phyloP scores from a whole-genome alignment of 495 filamentous ascomycete genomes.

The Talaromyces stipitatus region DNA sequence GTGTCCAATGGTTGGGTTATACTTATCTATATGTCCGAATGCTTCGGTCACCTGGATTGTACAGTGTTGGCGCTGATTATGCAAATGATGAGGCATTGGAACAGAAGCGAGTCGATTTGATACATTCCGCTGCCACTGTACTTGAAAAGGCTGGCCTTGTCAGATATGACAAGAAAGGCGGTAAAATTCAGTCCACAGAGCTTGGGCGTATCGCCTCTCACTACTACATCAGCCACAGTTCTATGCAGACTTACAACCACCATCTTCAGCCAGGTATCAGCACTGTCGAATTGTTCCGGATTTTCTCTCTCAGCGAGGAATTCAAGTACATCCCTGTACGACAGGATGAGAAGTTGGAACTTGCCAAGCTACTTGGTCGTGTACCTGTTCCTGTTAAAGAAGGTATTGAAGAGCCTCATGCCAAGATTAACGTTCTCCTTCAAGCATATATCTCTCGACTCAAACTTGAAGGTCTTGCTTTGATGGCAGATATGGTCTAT shows the following conservation, averaged over 20 bases:
- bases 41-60: conserved; percentile 90
- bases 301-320: conserved; percentile 96
- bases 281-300: conserved; percentile 88
- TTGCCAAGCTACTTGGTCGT: conserved; percentile 80
- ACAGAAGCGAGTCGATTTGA: conserved; percentile 91
- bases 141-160: conserved; percentile 81
- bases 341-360: conserved; percentile 93
- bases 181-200: conserved; percentile 83
- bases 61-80: conserved; percentile 93
- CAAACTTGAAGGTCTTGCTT: conserved; percentile 83
- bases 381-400: conserved; percentile 98
- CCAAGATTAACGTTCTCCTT: conserved; percentile 98
- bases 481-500: conserved; percentile 99
- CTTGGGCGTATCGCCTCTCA: conserved; percentile 93
- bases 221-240: conserved; percentile 95
- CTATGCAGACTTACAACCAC: conserved; percentile 94
- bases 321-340: conserved; percentile 99
- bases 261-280: conserved; percentile 89
- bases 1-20: conserved; percentile 97
- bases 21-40: conserved; percentile 98
- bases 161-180: conserved; percentile 93
- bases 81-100: conserved; percentile 86
- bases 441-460: conserved; percentile 96
- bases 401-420: conserved; percentile 90
- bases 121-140: conserved; percentile 86